Evolutionary conservation across 306 rosid genomes (phyloP).

Genomic region (Lithocarpus polystachyus): DNA sequence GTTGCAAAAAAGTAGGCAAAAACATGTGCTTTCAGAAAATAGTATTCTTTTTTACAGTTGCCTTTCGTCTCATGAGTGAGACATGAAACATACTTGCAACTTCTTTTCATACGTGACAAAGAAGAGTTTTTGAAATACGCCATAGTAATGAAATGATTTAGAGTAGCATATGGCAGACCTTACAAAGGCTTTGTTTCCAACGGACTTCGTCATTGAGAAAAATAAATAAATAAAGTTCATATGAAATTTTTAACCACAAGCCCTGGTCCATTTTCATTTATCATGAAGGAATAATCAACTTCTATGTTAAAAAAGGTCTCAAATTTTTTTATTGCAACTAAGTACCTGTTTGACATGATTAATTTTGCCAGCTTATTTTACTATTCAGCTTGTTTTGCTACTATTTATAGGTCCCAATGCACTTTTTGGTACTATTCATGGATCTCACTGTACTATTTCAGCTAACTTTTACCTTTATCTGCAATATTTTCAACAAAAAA

Average conservation of each 20-base stretch:
- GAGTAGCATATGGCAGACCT: background rate
- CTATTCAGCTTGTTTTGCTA: no score
- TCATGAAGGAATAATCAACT: background rate
- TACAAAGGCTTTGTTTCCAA: background rate
- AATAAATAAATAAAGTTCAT: background rate
- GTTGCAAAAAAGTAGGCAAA: conserved; percentile 24
- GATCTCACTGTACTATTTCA: rapidly evolving
- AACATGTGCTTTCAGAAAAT: background rate
- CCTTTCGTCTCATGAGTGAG: background rate
- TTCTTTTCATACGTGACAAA: background rate
- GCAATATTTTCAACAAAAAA: no score
- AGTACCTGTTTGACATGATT: no score
- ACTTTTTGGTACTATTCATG: no score
- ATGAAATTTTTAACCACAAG: background rate
- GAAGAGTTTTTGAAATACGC: background rate
- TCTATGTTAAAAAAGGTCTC: background rate
- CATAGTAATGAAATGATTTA: background rate
- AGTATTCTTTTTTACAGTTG: background rate
- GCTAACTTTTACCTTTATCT: no score
- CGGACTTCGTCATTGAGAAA: background rate
- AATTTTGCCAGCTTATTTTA: no score
- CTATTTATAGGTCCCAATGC: rapidly evolving
- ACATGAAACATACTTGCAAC: conserved; percentile 10
- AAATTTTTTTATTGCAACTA: background rate
- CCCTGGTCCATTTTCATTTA: background rate